phyloP scores from a whole-genome alignment of 257 asterid genomes.

The Handroanthus guayacan region DNA sequence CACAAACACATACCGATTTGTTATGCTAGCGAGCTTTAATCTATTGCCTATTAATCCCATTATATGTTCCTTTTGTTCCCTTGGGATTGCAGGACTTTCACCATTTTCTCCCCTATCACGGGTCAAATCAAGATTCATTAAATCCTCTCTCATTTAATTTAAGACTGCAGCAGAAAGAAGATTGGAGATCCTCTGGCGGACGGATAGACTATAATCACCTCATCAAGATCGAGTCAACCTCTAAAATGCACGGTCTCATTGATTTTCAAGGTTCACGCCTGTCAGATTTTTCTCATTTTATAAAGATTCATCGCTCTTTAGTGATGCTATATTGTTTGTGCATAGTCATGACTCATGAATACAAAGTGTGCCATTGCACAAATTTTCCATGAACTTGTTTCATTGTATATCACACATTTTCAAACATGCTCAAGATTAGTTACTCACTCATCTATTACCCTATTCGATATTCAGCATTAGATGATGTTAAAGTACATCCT shows the following conservation, averaged over 20 bases:
- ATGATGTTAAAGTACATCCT: not conserved
- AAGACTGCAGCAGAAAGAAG: constrained; percentile 41
- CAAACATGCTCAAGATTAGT: no score
- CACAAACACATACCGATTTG: no score
- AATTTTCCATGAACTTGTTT: no score
- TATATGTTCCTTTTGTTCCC: not conserved
- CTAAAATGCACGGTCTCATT: constrained; percentile 34
- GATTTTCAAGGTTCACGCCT: constrained; percentile 53
- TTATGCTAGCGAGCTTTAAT: no score
- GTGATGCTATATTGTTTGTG: not conserved
- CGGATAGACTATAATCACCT: constrained; percentile 36
- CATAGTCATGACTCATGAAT: no score
- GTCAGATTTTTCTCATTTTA: not conserved
- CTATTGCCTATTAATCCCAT: no score
- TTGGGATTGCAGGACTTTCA: constrained; percentile 48
- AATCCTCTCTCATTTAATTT: constrained; percentile 37
- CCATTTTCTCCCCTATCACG: constrained; percentile 33
- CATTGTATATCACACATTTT: no score
- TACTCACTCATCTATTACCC: no score
- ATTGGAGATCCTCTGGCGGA: constrained; percentile 44
- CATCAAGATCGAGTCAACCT: constrained; percentile 31
- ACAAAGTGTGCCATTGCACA: no score
- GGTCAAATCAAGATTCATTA: constrained; percentile 42
- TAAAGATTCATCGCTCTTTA: not conserved
- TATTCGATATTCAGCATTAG: not conserved